Evolutionary conservation across 345 rosid species (phyloP), one percentile per base, ranked within the genome.

Genomic region (Salix purpurea): DNA sequence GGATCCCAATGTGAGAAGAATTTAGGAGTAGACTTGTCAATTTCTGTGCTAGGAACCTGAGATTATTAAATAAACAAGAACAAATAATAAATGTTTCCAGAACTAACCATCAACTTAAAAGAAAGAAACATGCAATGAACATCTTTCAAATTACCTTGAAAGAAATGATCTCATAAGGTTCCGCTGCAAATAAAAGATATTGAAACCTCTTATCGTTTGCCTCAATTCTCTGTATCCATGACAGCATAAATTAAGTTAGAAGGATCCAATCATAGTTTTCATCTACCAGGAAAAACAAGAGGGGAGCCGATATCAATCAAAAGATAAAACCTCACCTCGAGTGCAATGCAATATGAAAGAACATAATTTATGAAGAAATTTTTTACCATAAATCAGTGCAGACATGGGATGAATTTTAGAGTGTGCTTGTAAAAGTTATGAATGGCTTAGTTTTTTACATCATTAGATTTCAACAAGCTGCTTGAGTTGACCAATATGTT

Each of bases 1-100:
- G 97, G 97, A 87, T 96, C 99, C 98, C 99, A 93, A 78, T 93
- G 99, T 7, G 97, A 92, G 80, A 96, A 96, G 86, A 93, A 96
- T 86, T 96, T 96, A 1, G 97, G 97, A 67, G 99, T 93, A 74
- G 97, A 93, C 82, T 96, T 96, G 78, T 96, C 99, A 34, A 96
- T 91, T 85, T 93, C 97, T 12, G 97, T 90, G 94, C 98, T 96
- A 39, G 99, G 99, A 87, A 96, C 98, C 99, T 93, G 88, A 77
- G 76, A 80, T 42, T 16, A 18, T 40, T 0, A 60, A 69, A 73
- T 16, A 26, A 13, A 73, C 21, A 37, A 67, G 65, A 21, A 76
- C 7, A 40, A 10, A 39, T 12, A 10, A 2, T 42, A 26, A 76
- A 68, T 61, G 46, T 66, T 19, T 12, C 72, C 19, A 23, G 16